phyloP scores from a whole-genome alignment of 1,139 yeast species.

The Pichia sp. region DNA sequence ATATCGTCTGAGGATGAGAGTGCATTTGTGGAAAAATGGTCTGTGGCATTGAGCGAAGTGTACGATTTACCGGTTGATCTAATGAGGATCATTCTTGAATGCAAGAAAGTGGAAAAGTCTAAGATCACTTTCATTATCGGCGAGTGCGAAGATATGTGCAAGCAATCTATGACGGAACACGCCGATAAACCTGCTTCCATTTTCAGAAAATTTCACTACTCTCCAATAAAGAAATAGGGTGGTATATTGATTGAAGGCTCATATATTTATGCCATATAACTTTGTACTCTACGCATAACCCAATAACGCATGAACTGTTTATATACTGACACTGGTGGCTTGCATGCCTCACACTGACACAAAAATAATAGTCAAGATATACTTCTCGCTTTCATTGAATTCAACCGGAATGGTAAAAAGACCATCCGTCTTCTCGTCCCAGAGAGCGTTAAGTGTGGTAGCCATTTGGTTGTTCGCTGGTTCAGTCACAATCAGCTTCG shows the following conservation, averaged over 20 bases:
- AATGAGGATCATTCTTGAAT: constrained; percentile 41
- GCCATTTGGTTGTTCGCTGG: constrained; percentile 20
- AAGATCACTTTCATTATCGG: constrained; percentile 12
- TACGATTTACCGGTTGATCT: constrained; percentile 63
- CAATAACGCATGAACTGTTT: no score
- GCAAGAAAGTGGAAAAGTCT: constrained; percentile 28
- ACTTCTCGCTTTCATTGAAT: constrained; percentile 3
- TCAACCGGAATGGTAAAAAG: constrained; percentile 22
- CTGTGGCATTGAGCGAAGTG: constrained; percentile 46
- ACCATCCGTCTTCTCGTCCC: constrained; percentile 36
- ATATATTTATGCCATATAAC: no score
- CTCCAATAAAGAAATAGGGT: constrained; percentile 5
- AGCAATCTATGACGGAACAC: constrained; percentile 6
- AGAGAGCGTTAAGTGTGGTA: constrained; percentile 31
- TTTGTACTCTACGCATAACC: no score
- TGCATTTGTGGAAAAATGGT: constrained; percentile 53
- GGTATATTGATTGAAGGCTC: no score
- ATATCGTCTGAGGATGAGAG: constrained; percentile 48
- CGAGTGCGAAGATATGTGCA: constrained; percentile 17
- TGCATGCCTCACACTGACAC: constrained; percentile 1
- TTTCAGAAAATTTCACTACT: constrained; percentile 10
- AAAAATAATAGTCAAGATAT: constrained; percentile 11
- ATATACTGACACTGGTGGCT: no score
- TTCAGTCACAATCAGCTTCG: constrained; percentile 12
- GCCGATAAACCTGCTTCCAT: constrained; percentile 6